These are phyloP conservation scores for Violaceomyces palustris DNA, from an alignment of 1,284 basidiomycete genomes.

Conservation along the genomic window DNA sequence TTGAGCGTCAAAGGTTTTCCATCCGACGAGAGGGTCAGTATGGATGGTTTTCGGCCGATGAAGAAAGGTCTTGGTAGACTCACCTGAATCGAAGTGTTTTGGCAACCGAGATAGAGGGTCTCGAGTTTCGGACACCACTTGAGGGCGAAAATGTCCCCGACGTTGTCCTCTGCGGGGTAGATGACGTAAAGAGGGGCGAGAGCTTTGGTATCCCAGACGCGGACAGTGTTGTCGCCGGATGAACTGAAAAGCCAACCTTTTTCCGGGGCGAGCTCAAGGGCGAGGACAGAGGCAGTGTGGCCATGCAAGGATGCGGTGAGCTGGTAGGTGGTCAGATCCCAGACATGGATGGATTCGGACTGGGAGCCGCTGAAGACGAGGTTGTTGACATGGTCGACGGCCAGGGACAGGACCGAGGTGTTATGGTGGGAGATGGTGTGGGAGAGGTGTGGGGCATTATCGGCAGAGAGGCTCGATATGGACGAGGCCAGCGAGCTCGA, in stretches of 20 bases:
- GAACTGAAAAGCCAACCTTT: constrained; percentile 39
- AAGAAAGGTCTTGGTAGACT: too few species aligned
- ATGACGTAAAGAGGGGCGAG: constrained; percentile 72
- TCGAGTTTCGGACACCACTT: constrained; percentile 69
- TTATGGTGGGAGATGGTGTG: constrained; percentile 32
- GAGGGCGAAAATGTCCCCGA: constrained; percentile 80
- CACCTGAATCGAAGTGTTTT: constrained; percentile 65
- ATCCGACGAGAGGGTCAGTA: too few species aligned
- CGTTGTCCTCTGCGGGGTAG: constrained; percentile 74
- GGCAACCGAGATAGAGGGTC: constrained; percentile 76
- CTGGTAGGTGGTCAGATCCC: constrained; percentile 34
- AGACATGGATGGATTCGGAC: constrained; percentile 35
- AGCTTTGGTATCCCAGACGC: constrained; percentile 79
- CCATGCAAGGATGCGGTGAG: constrained; percentile 55
- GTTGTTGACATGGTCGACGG: constrained; percentile 29
- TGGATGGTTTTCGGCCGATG: too few species aligned
- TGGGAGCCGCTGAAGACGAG: constrained; percentile 38
- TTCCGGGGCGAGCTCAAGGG: constrained; percentile 69
- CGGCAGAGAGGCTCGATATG: too few species aligned
- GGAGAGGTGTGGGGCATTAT: constrained; percentile 5
- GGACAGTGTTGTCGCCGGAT: constrained; percentile 41
- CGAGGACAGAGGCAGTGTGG: constrained; percentile 79
- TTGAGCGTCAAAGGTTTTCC: too few species aligned
- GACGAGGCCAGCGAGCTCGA: constrained; percentile 2
- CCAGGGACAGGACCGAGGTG: constrained; percentile 39